A percentile compares a stretch with the other conserved stretches of the same genome.
Evolutionary conservation across 495 filamentous ascomycete genomes (phyloP).

Genomic region (Penicillium desertorum): DNA sequence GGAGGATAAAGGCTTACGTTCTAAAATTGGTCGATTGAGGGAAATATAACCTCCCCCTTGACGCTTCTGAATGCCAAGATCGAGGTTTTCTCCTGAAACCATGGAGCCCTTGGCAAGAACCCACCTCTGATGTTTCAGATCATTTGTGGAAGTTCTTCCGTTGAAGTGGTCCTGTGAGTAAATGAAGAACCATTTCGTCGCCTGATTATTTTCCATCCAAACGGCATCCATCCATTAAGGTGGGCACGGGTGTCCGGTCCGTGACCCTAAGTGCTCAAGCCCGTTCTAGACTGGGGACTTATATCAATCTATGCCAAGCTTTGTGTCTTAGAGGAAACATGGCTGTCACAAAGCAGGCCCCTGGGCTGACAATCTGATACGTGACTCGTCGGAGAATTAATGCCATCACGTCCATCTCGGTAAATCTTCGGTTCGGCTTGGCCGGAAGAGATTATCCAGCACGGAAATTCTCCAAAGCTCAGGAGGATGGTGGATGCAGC

Average conservation of each 20-base stretch:
- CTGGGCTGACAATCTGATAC: conserved; percentile 12
- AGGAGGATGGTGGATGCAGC: background rate
- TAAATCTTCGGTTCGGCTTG: background rate
- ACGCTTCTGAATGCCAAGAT: conserved; percentile 17
- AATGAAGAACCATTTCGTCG: background rate
- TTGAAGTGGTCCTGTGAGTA: background rate
- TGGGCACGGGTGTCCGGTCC: background rate
- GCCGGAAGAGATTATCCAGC: conserved; percentile 1
- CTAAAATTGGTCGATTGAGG: conserved; percentile 8
- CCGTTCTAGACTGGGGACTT: background rate
- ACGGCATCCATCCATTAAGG: background rate
- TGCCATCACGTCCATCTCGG: background rate
- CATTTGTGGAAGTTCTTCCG: conserved; percentile 17
- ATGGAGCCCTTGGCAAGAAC: conserved; percentile 6
- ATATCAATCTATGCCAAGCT: background rate
- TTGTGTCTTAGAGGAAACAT: background rate
- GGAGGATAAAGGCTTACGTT: background rate
- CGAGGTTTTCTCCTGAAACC: conserved; percentile 7
- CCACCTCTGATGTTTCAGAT: conserved; percentile 4
- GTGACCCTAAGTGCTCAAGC: background rate
- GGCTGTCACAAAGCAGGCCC: background rate
- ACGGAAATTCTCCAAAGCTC: conserved; percentile 3
- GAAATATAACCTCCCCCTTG: conserved; percentile 2
- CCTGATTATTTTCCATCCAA: background rate
- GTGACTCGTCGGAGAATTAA: conserved; percentile 14